Percentiles rank a stretch among this genome's conserved stretches.
Conservation (phyloP, 306 rosid species). For the Argentina anserina region DNA sequence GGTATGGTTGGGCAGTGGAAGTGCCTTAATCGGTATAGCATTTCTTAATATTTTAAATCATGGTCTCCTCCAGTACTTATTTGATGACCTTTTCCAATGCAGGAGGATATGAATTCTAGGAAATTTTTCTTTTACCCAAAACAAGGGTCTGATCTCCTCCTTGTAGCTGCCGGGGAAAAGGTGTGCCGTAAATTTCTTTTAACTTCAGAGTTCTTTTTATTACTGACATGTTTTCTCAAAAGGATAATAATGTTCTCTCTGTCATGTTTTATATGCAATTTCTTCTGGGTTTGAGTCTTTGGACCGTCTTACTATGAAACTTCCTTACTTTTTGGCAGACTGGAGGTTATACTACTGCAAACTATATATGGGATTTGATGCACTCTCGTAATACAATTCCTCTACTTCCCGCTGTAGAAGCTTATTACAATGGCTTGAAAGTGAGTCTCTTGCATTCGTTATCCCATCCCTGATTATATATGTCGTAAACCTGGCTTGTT, state of each 20-base stretch:
- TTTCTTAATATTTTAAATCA: slow-evolving; percentile 1
- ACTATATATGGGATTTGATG: slow-evolving; percentile 91
- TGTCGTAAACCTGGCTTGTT: background rate
- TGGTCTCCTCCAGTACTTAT: background rate
- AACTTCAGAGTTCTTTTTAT: background rate
- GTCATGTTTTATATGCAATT: background rate
- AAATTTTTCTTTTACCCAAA: slow-evolving; percentile 46
- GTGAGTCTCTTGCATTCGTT: slow-evolving; percentile 46
- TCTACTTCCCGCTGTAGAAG: slow-evolving; percentile 52
- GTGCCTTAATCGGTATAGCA: slow-evolving; percentile 1
- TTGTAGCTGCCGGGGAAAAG: slow-evolving; percentile 80
- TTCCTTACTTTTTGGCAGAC: slow-evolving; percentile 40
- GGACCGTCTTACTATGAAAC: background rate
- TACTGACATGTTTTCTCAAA: slow-evolving; percentile 1
- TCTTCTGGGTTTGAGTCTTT: background rate
- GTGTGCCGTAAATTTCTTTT: slow-evolving; percentile 30
- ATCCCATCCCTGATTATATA: background rate
- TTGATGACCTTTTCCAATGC: slow-evolving; percentile 21
- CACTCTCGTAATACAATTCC: slow-evolving; percentile 51
- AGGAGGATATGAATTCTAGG: slow-evolving; percentile 64
- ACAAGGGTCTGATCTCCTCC: slow-evolving; percentile 64
- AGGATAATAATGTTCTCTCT: background rate
- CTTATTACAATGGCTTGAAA: slow-evolving; percentile 78
- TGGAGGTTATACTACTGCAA: slow-evolving; percentile 85
- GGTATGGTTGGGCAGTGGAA: slow-evolving; percentile 41